Evolutionary conservation across 495 filamentous ascomycete species (phyloP).

Genomic region (Penicillium arizonense): DNA sequence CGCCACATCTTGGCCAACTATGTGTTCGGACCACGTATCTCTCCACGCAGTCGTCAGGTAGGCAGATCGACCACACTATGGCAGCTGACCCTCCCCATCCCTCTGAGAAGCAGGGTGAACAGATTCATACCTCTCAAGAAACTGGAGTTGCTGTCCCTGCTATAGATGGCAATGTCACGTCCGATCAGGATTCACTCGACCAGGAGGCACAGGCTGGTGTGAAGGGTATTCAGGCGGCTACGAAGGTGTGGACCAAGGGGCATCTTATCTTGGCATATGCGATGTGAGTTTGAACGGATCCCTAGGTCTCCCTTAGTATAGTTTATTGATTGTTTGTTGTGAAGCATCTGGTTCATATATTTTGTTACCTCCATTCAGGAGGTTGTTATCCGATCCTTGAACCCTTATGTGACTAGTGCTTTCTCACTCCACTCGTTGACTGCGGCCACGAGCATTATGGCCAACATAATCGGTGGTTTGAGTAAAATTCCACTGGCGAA

Average conservation of each 20-base stretch:
- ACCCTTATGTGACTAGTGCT: conserved; percentile 29
- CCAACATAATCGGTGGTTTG: conserved; percentile 54
- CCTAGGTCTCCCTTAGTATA: background rate
- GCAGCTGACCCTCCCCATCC: too few relatives aligned
- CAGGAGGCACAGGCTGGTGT: conserved; percentile 5
- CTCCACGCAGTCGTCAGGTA: too few relatives aligned
- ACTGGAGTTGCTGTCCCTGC: background rate
- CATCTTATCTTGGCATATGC: conserved; percentile 2
- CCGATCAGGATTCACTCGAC: background rate
- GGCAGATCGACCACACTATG: too few relatives aligned
- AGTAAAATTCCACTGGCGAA: conserved; percentile 62
- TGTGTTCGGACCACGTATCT: too few relatives aligned
- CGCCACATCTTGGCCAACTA: too few relatives aligned
- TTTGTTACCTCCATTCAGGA: conserved; percentile 24
- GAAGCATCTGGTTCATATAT: conserved; percentile 36
- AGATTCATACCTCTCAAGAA: too few relatives aligned
- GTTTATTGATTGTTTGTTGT: background rate
- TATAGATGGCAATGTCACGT: background rate
- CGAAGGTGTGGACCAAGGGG: conserved; percentile 1
- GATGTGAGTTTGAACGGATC: background rate
- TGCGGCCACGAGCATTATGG: conserved; percentile 28
- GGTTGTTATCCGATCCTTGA: conserved; percentile 19
- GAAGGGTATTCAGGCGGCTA: background rate
- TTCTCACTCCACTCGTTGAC: conserved; percentile 31
- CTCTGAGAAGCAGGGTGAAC: too few relatives aligned